phyloP scores from a whole-genome alignment of 371 early-diverging fungal genomes.

The Mucor irregularis region DNA sequence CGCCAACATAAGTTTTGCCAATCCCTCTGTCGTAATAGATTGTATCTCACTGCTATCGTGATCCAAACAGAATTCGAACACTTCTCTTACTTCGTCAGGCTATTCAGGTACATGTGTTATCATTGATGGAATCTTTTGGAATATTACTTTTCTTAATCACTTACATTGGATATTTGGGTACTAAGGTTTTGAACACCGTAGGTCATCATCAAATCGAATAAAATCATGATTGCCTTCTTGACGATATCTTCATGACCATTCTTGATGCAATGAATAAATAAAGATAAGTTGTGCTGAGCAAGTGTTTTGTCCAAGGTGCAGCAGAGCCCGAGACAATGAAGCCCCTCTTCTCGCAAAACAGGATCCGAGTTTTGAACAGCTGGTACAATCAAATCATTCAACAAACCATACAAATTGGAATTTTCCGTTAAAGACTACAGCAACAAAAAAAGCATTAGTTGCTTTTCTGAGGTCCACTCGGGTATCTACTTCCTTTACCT shows the following conservation, averaged over 20 bases:
- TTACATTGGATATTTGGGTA: neutral
- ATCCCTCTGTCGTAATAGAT: conserved; percentile 61
- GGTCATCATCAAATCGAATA: conserved; percentile 61
- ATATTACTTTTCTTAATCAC: too few relatives aligned
- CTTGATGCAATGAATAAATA: conserved; percentile 47
- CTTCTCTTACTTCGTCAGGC: conserved; percentile 37
- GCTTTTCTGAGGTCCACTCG: neutral
- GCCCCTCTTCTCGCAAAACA: conserved; percentile 70
- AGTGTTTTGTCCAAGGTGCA: conserved; percentile 67
- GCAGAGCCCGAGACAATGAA: conserved; percentile 80
- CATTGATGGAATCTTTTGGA: too few relatives aligned
- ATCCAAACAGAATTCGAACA: conserved; percentile 55
- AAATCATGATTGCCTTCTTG: conserved; percentile 52
- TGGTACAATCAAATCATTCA: conserved; percentile 80
- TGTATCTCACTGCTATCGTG: conserved; percentile 50
- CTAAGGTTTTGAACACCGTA: conserved; percentile 36
- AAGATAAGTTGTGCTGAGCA: conserved; percentile 45
- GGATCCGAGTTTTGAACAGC: conserved; percentile 73
- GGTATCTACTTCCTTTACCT: conserved; percentile 32
- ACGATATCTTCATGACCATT: conserved; percentile 49
- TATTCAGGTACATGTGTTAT: conserved; percentile 5
- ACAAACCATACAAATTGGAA: conserved; percentile 73
- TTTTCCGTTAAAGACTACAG: conserved; percentile 61
- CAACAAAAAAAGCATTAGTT: neutral
- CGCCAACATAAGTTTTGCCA: conserved; percentile 68